Evolutionary conservation across 257 asterid genomes (phyloP).

Genomic region (Anisodus acutangulus): DNA sequence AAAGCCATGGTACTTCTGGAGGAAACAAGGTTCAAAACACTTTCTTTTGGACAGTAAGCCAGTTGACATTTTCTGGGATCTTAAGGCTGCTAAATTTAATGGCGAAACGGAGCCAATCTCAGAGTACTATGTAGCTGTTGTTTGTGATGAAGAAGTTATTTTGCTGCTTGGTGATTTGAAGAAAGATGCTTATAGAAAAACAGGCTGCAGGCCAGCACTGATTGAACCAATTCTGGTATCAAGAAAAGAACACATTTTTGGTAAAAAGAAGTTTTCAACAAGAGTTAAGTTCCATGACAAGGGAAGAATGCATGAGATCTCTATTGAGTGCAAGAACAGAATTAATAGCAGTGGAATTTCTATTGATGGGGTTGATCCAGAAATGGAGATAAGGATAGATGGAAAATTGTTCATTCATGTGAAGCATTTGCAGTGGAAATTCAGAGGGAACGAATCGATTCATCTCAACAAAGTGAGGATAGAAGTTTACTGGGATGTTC

Average conservation of each 20-base stretch:
- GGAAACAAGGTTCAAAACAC: slow-evolving; percentile 82
- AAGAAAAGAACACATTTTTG: slow-evolving; percentile 85
- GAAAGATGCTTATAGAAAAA: slow-evolving; percentile 85
- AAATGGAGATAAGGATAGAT: slow-evolving; percentile 88
- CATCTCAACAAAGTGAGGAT: slow-evolving; percentile 60
- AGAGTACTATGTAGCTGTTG: slow-evolving; percentile 90
- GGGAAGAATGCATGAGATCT: slow-evolving; percentile 75
- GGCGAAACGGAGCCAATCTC: slow-evolving; percentile 85
- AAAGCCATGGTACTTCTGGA: slow-evolving; percentile 95
- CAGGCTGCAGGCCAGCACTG: slow-evolving; percentile 81
- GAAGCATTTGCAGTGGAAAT: slow-evolving; percentile 92
- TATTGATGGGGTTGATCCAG: slow-evolving; percentile 59
- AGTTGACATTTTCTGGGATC: slow-evolving; percentile 84
- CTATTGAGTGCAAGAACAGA: slow-evolving; percentile 72
- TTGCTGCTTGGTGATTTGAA: slow-evolving; percentile 75
- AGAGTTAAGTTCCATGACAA: slow-evolving; percentile 74
- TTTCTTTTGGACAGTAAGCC: slow-evolving; percentile 57
- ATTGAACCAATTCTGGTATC: slow-evolving; percentile 78
- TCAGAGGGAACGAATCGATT: slow-evolving; percentile 80
- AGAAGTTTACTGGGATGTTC: slow-evolving; percentile 92
- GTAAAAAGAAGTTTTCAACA: slow-evolving; percentile 70
- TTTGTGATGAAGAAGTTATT: slow-evolving; percentile 73
- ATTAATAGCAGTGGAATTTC: slow-evolving; percentile 37
- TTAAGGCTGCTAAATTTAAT: slow-evolving; percentile 70
- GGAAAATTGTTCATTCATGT: slow-evolving; percentile 71